These are phyloP conservation scores for Cryptococcus deneoformans DNA, from an alignment of 1,284 basidiomycete species.

Conservation along the genomic window DNA sequence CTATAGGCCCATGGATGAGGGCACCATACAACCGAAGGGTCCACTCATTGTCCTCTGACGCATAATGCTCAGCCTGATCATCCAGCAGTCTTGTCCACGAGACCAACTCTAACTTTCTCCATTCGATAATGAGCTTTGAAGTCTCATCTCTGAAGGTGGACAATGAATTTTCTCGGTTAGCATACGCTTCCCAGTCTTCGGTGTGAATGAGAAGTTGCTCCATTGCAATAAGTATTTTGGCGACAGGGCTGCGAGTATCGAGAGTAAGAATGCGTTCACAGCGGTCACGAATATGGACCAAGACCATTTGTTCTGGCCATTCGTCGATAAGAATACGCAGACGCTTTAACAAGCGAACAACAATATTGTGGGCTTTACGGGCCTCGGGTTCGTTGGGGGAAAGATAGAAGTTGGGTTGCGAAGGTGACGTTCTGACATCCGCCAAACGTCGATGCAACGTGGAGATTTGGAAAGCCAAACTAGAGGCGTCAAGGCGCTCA, in stretches of 20 bases:
- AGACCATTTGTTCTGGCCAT: constrained; percentile 98
- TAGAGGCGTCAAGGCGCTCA: constrained; percentile 30
- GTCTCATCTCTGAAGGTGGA: constrained; percentile 65
- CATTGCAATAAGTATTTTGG: constrained; percentile 76
- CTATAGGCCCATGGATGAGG: constrained; percentile 63
- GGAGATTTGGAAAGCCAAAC: constrained; percentile 35
- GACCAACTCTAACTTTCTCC: constrained; percentile 84
- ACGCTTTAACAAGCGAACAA: constrained; percentile 58
- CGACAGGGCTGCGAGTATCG: constrained; percentile 69
- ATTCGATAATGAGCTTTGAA: constrained; percentile 75
- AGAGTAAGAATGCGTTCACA: constrained; percentile 69
- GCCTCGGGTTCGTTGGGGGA: constrained; percentile 70
- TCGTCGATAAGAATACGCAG: constrained; percentile 64
- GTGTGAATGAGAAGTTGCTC: constrained; percentile 85
- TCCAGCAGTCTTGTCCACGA: constrained; percentile 84
- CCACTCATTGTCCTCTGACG: constrained; percentile 69
- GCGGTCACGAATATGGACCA: constrained; percentile 76
- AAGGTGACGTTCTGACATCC: constrained; percentile 42
- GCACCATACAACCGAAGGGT: constrained; percentile 92
- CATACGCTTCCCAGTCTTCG: constrained; percentile 96
- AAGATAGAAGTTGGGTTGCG: constrained; percentile 71
- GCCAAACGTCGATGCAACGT: constrained; percentile 35
- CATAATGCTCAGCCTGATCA: constrained; percentile 63
- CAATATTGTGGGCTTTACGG: constrained; percentile 58
- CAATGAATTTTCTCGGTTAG: constrained; percentile 81